Conservation (phyloP, 257 asterid species). For the Osmanthus fragrans region DNA sequence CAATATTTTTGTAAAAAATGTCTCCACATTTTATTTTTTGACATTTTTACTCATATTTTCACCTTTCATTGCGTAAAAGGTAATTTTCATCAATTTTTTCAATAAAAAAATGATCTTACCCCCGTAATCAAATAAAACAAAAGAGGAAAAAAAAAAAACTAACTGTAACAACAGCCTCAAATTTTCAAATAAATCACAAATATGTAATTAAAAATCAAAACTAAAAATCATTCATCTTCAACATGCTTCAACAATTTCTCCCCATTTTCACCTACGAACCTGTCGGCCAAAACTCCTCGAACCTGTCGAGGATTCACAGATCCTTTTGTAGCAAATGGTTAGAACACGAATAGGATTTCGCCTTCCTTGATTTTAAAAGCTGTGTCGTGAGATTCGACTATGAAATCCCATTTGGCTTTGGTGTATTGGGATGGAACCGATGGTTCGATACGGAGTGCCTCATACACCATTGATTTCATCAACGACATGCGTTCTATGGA, state of each 20-base stretch:
- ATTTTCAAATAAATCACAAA: too few species aligned
- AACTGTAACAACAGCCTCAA: too few species aligned
- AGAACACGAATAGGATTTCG: slow-evolving; percentile 66
- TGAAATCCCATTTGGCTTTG: slow-evolving; percentile 54
- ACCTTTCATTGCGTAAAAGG: too few species aligned
- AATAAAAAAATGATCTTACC: too few species aligned
- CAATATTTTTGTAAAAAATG: too few species aligned
- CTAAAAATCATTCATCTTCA: too few species aligned
- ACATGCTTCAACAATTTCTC: slow-evolving; percentile 65
- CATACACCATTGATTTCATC: slow-evolving; percentile 79
- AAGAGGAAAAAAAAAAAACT: too few species aligned
- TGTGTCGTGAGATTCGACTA: slow-evolving; percentile 70
- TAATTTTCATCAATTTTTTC: too few species aligned
- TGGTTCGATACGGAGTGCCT: slow-evolving; percentile 69
- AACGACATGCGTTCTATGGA: slow-evolving; percentile 69
- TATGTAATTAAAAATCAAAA: too few species aligned
- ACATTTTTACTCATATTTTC: too few species aligned
- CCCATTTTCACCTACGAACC: slow-evolving; percentile 76
- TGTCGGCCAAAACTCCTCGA: slow-evolving; percentile 67
- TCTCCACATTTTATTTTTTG: too few species aligned
- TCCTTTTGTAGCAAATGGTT: slow-evolving; percentile 81
- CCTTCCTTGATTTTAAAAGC: slow-evolving; percentile 67
- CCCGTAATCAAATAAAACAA: too few species aligned
- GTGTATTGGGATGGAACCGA: slow-evolving; percentile 81
- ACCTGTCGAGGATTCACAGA: slow-evolving; percentile 60